Conservation (phyloP, 2,329 filamentous ascomycete species). For the Penicillium sp. region DNA sequence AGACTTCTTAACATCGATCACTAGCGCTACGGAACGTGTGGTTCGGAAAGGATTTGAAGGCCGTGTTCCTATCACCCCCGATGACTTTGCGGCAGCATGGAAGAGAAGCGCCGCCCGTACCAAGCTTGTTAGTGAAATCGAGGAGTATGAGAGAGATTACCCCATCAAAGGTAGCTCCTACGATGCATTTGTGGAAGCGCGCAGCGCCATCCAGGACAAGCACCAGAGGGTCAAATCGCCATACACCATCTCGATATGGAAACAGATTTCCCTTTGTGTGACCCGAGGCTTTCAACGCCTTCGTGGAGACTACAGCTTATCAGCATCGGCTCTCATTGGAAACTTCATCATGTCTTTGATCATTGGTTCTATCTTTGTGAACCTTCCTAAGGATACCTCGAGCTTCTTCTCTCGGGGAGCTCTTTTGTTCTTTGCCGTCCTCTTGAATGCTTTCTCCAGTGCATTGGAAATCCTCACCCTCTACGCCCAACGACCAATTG, state of each 20-base stretch:
- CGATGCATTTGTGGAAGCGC: constrained; percentile 32
- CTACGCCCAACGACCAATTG: constrained; percentile 85
- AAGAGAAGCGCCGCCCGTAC: constrained; percentile 50
- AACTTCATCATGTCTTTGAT: constrained; percentile 74
- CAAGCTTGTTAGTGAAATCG: constrained; percentile 39
- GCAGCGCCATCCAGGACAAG: constrained; percentile 35
- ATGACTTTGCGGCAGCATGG: constrained; percentile 63
- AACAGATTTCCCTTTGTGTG: background rate
- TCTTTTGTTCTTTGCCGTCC: constrained; percentile 77
- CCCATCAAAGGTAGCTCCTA: constrained; percentile 37
- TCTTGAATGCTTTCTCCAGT: constrained; percentile 78
- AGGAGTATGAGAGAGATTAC: constrained; percentile 38
- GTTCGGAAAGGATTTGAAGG: constrained; percentile 58
- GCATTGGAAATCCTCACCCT: constrained; percentile 73
- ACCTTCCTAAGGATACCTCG: constrained; percentile 61
- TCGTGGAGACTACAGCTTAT: constrained; percentile 53
- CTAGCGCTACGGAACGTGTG: constrained; percentile 60
- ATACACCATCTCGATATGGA: background rate
- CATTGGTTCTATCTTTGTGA: constrained; percentile 75
- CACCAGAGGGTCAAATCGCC: constrained; percentile 47
- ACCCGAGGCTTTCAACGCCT: background rate
- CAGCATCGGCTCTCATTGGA: constrained; percentile 60
- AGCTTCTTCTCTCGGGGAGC: constrained; percentile 76
- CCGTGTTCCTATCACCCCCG: constrained; percentile 62
- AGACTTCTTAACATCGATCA: constrained; percentile 68